Conservation (phyloP, 352 stramenopile species). For the Blastocystis sp. region DNA sequence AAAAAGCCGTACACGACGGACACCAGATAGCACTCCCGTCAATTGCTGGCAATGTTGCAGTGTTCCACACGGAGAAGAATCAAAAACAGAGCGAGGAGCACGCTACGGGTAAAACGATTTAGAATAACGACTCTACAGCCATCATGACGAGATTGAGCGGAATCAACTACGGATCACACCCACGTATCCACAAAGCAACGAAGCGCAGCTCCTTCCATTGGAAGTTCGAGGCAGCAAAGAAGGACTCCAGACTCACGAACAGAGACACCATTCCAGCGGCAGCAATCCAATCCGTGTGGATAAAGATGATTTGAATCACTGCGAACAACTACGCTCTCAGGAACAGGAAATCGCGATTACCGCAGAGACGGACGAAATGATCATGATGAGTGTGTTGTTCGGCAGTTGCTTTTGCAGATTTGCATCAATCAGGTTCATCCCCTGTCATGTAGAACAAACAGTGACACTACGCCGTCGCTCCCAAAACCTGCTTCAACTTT, state of each 20-base stretch:
- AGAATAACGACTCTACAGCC: not conserved
- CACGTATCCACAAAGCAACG: not conserved
- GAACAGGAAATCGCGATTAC: not conserved
- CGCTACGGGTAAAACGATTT: not conserved
- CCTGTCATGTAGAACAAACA: not conserved
- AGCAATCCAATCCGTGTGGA: conserved; percentile 17
- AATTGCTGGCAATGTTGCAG: conserved; percentile 24
- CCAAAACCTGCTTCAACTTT: not conserved
- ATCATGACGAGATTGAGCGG: not conserved
- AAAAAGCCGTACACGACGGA: conserved; percentile 19
- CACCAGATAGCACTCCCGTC: conserved; percentile 1
- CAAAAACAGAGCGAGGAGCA: conserved; percentile 34
- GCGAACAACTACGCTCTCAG: conserved; percentile 10
- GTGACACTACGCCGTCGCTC: not conserved
- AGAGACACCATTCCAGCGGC: conserved; percentile 2
- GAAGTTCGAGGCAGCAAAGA: conserved; percentile 40
- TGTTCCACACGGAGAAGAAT: conserved; percentile 16
- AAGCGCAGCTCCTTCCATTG: conserved; percentile 24
- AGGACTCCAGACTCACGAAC: conserved; percentile 42
- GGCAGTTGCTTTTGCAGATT: conserved; percentile 27
- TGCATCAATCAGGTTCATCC: conserved; percentile 35
- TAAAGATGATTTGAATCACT: conserved; percentile 27
- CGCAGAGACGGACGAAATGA: conserved; percentile 9
- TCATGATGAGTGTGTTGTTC: conserved; percentile 38
- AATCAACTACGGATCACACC: conserved; percentile 33